A percentile compares a stretch with the other conserved stretches of the same genome.
Conservation (phyloP, 495 filamentous ascomycete genomes). For the Lentithecium fluviatile region DNA sequence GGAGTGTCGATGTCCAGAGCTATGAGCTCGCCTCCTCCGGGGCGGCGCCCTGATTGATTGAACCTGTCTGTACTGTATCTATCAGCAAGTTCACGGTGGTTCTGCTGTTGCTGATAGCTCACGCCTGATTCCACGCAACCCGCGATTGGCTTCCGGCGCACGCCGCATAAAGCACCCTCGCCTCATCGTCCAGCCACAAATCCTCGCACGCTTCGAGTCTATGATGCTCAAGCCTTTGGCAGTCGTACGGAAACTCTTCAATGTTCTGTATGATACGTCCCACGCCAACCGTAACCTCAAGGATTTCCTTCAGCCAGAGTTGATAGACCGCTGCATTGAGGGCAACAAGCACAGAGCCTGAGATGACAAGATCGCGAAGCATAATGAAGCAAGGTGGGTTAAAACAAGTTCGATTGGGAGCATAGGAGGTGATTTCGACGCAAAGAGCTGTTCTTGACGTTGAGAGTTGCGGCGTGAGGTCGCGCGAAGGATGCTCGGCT, state of each 20-base stretch:
- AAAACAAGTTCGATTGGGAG: too few relatives aligned
- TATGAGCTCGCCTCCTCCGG: conserved; percentile 9
- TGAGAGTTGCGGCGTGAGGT: too few relatives aligned
- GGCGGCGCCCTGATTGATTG: conserved; percentile 4
- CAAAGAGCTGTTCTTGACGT: too few relatives aligned
- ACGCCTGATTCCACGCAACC: conserved; percentile 11
- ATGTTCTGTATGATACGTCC: conserved; percentile 10
- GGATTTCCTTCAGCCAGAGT: conserved; percentile 3
- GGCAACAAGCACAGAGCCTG: not conserved
- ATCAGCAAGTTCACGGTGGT: too few relatives aligned
- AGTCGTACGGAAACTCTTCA: conserved; percentile 19
- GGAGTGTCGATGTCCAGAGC: conserved; percentile 8
- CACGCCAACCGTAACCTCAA: conserved; percentile 8
- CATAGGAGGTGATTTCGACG: too few relatives aligned
- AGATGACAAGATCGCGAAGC: not conserved
- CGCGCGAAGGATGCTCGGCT: too few relatives aligned
- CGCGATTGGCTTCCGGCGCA: not conserved
- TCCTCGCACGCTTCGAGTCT: conserved; percentile 18
- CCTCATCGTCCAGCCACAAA: conserved; percentile 15
- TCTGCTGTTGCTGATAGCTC: too few relatives aligned
- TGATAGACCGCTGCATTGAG: conserved; percentile 9
- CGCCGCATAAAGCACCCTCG: conserved; percentile 12
- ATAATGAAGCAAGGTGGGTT: not conserved
- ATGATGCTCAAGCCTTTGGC: conserved; percentile 9
- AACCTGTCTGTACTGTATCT: conserved; percentile 3